Evolutionary conservation across 2,329 filamentous ascomycete genomes (phyloP).

Genomic region (Aureobasidium sp.): DNA sequence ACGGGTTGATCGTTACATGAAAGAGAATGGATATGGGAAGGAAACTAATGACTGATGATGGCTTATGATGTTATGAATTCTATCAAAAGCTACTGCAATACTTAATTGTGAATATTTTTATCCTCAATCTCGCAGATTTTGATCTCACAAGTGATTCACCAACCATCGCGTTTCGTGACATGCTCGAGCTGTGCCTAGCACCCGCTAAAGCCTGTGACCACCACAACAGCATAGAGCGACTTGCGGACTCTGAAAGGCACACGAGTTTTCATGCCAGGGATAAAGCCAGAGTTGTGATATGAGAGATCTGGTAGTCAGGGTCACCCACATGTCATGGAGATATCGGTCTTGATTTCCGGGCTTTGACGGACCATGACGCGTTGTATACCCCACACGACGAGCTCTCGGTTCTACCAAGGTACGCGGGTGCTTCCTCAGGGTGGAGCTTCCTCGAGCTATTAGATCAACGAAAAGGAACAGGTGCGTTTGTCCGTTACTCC

Average conservation of each 20-base stretch:
- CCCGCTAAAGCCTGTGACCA: too few species aligned
- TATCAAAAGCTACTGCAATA: background rate
- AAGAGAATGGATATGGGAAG: background rate
- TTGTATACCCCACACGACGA: background rate
- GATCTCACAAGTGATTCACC: background rate
- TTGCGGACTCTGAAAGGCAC: too few species aligned
- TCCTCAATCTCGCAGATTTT: background rate
- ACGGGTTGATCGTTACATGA: conserved; percentile 8
- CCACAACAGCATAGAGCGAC: too few species aligned
- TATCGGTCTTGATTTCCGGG: background rate
- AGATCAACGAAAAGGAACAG: background rate
- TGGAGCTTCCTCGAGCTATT: background rate
- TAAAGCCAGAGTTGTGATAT: too few species aligned
- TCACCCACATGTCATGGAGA: background rate
- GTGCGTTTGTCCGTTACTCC: background rate
- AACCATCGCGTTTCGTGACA: background rate
- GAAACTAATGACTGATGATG: background rate
- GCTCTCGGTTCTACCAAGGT: background rate
- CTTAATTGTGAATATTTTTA: background rate
- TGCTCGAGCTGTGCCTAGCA: background rate
- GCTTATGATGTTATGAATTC: background rate
- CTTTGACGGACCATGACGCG: background rate
- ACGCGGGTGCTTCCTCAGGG: background rate
- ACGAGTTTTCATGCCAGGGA: too few species aligned
- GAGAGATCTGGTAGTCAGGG: too few species aligned